Evolutionary conservation across 495 filamentous ascomycete species (phyloP).

Genomic region (Hyaloscypha bicolor): DNA sequence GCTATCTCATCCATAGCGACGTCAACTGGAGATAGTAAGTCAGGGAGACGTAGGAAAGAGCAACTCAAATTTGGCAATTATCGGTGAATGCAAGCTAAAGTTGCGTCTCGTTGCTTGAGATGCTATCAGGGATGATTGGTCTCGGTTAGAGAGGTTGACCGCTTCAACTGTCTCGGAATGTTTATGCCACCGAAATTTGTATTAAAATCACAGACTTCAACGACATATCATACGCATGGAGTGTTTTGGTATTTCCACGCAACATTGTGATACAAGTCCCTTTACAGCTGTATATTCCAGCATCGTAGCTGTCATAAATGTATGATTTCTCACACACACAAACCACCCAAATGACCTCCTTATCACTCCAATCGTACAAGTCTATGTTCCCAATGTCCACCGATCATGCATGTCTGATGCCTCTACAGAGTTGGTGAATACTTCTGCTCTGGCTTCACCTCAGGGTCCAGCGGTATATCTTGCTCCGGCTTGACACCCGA

Average conservation of each 20-base stretch:
- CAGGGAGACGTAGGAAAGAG: constrained; percentile 11
- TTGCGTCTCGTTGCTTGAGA: constrained; percentile 16
- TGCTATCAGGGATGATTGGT: constrained; percentile 27
- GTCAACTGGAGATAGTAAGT: constrained; percentile 3
- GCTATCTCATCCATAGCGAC: constrained; percentile 89
- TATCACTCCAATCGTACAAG: neutral
- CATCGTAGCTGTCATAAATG: neutral
- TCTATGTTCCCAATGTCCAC: neutral
- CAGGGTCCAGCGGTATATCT: constrained; percentile 1
- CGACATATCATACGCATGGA: neutral
- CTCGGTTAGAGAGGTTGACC: constrained; percentile 25
- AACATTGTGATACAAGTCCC: neutral
- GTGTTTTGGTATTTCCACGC: neutral
- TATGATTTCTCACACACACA: neutral
- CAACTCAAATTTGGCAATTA: constrained; percentile 20
- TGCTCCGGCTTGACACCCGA: constrained; percentile 5
- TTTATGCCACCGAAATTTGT: constrained; percentile 22
- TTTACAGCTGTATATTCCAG: neutral
- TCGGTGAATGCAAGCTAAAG: constrained; percentile 29
- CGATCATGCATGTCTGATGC: neutral
- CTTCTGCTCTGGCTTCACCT: constrained; percentile 25
- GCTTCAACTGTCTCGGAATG: constrained; percentile 22
- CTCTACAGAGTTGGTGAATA: constrained; percentile 15
- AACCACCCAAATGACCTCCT: neutral
- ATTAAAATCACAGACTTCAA: constrained; percentile 5